Evolutionary conservation across 768 basidiomycete species (phyloP).

Genomic region (Cystofilobasidium macerans): DNA sequence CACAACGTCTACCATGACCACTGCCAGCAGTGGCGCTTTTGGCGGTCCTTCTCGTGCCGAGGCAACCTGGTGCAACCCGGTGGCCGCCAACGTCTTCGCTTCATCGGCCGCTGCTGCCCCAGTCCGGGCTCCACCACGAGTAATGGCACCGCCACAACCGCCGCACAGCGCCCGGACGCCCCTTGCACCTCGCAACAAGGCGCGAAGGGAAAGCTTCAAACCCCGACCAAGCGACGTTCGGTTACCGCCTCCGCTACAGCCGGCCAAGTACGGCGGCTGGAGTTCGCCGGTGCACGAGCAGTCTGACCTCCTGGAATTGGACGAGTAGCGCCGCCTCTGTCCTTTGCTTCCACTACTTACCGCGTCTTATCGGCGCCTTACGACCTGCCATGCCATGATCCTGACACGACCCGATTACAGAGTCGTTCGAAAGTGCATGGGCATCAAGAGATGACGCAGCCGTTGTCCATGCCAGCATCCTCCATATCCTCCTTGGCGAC

Average conservation of each 20-base stretch:
- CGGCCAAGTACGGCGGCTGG: slow-evolving; percentile 2
- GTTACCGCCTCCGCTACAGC: not conserved
- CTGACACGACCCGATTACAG: not conserved
- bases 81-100: not conserved
- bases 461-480: slow-evolving; percentile 1
- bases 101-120: not conserved
- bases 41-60: not conserved
- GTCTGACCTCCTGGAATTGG: not conserved
- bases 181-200: slow-evolving; percentile 17
- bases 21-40: slow-evolving; percentile 7
- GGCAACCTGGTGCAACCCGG: not conserved
- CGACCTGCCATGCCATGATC: not conserved
- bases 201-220: slow-evolving; percentile 65
- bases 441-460: slow-evolving; percentile 1
- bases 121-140: not conserved
- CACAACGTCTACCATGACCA: slow-evolving; percentile 2
- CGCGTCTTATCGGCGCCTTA: too few species aligned
- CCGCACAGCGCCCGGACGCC: not conserved
- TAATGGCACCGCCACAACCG: not conserved
- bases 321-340: not conserved
- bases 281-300: not conserved
- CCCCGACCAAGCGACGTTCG: slow-evolving; percentile 58
- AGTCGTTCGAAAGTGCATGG: not conserved
- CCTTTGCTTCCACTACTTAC: not conserved
- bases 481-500: slow-evolving; percentile 48